Conservation (phyloP, 2,329 filamentous ascomycete species). For the Elsinoe fawcettii region DNA sequence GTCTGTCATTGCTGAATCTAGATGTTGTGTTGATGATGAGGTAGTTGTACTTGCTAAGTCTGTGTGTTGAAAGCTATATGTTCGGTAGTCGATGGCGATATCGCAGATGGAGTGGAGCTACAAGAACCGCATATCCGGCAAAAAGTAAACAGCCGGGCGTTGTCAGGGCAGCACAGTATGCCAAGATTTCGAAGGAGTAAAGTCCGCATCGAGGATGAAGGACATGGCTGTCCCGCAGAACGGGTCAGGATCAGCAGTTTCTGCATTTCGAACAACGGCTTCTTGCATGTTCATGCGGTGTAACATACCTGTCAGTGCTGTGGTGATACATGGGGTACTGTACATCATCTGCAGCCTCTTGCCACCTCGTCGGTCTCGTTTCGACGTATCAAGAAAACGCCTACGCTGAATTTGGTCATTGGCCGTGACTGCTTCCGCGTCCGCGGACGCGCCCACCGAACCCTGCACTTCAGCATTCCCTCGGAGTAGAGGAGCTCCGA, state of each 20-base stretch:
- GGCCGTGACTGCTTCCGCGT: neutral
- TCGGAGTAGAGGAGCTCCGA: neutral
- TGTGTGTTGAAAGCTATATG: neutral
- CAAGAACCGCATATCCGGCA: neutral
- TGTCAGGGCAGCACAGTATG: neutral
- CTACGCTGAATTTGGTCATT: neutral
- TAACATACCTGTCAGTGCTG: neutral
- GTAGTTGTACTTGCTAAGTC: constrained; percentile 4
- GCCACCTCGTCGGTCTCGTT: neutral
- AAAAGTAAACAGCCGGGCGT: neutral
- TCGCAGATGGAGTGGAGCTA: neutral
- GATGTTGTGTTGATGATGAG: neutral
- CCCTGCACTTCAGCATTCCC: neutral
- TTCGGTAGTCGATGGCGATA: neutral
- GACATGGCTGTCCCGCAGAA: neutral
- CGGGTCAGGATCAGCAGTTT: neutral
- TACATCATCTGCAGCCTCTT: neutral
- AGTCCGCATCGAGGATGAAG: neutral
- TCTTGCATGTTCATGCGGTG: constrained; percentile 1
- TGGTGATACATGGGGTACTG: neutral
- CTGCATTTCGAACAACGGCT: neutral
- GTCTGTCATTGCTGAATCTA: neutral
- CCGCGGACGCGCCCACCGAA: neutral
- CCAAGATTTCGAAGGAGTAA: neutral
- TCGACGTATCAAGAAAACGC: constrained; percentile 13